Base-by-base conservation (phyloP, 495 filamentous ascomycete genomes). In the Stereocaulon alpinum region DNA sequence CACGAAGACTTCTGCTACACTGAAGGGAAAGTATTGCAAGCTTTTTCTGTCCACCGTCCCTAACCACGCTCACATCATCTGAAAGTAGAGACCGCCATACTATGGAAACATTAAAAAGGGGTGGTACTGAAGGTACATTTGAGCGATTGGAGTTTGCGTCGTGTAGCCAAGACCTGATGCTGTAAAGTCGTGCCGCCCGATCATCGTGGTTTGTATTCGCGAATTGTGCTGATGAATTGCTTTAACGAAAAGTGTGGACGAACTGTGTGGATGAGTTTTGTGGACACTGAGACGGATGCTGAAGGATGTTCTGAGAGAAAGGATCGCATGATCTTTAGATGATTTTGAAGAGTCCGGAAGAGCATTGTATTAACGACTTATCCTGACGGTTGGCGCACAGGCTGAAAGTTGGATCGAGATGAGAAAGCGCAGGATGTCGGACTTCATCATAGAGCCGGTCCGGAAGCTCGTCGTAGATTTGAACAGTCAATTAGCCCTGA, bases 401-500 rank as follows among this genome's bases (percentile, higher is more conserved):
- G 37, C 51, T 41, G 20, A n/a, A 55, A 55, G 7, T 6, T 14
- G 41, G n/a, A 1, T 41, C 4, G 37, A 27, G 41, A 40, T 17
- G 24, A 53, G 12, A 47, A 42, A 32, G 10, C 15, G 15, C 1
- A n/a, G 41, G 20, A 59, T 37, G 34, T 37, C 34, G 34, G 12
- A 37, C 34, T 11, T 9, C 7, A 12, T 37, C 6, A 51, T 43
- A 44, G 44, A 20, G 34, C 24, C 29, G 11, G 54, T 41, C 22
- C 17, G 3, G 14, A 18, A 37, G 17, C 29, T 32, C 9, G 17
- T 20, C 37, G 18, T 41, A 20, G 40, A 50, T 51, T 27, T 56
- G 20, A 29, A 22, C 41, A 6, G 43, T 17, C 6, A 6, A 61
- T 59, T 18, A 82, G 58, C 74, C 72, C 70, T 81, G 78, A 67